Percentiles rank a stretch among this genome's conserved stretches.
These are phyloP conservation scores for Trichoderma oligosporum DNA, from an alignment of 2,329 filamentous ascomycete species.

Conservation along the genomic window DNA sequence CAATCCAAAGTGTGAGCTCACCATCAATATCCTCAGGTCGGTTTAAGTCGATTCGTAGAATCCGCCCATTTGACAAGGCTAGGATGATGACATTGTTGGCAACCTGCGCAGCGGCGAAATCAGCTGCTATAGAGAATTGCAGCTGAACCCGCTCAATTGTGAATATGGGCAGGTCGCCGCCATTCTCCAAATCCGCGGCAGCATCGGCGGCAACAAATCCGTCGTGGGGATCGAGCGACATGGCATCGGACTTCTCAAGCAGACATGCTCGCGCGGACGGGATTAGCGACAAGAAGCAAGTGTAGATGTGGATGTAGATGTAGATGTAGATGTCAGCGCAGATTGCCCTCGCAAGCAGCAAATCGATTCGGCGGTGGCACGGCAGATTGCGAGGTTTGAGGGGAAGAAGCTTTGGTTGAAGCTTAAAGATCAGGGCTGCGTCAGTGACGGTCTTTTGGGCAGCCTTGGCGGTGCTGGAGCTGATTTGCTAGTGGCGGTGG, in stretches of 20 bases:
- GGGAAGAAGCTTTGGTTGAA: not conserved
- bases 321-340: not conserved
- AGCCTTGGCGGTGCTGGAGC: not conserved
- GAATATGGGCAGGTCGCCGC: slow-evolving; percentile 77
- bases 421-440: slow-evolving; percentile 10
- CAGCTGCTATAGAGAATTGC: slow-evolving; percentile 88
- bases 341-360: not conserved
- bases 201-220: slow-evolving; percentile 69
- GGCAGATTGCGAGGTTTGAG: not conserved
- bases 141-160: slow-evolving; percentile 89
- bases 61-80: slow-evolving; percentile 85
- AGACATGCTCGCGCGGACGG: slow-evolving; percentile 21
- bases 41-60: slow-evolving; percentile 90
- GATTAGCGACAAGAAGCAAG: not conserved
- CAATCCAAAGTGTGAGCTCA: slow-evolving; percentile 35
- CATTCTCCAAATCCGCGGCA: slow-evolving; percentile 55
- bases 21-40: slow-evolving; percentile 93
- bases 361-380: not conserved
- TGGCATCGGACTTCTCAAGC: slow-evolving; percentile 23
- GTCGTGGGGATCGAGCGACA: slow-evolving; percentile 44
- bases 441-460: slow-evolving; percentile 14
- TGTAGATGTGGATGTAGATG: too few species aligned
- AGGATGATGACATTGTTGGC: slow-evolving; percentile 95
- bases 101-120: slow-evolving; percentile 94
- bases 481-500: slow-evolving; percentile 5